Evolutionary conservation across 768 basidiomycete genomes (phyloP).

Genomic region (Ramaria rubella): DNA sequence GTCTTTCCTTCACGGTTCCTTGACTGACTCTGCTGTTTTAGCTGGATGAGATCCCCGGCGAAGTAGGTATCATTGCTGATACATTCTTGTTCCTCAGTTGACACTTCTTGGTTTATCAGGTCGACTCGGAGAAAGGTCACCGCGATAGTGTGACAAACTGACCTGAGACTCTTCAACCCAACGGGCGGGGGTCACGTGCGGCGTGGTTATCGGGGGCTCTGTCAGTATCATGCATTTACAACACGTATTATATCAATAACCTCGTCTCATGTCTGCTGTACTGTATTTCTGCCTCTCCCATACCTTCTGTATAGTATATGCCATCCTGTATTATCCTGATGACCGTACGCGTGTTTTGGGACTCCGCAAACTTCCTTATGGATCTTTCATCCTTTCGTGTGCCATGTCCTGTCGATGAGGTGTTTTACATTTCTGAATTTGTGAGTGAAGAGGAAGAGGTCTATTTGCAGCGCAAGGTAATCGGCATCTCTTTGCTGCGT

Average conservation of each 20-base stretch:
- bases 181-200: not conserved
- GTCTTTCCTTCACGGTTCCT: not conserved
- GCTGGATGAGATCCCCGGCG: constrained; percentile 59
- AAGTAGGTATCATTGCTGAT: constrained; percentile 15
- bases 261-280: not conserved
- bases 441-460: constrained; percentile 67
- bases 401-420: constrained; percentile 24
- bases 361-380: not conserved
- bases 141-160: constrained; percentile 31
- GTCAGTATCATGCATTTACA: not conserved
- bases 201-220: not conserved
- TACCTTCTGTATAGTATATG: not conserved
- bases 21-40: constrained; percentile 14
- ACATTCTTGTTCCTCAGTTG: not conserved
- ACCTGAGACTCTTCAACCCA: too few species aligned
- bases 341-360: not conserved
- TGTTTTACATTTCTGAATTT: constrained; percentile 74
- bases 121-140: constrained; percentile 54
- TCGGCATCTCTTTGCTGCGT: constrained; percentile 7
- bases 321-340: not conserved
- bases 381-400: not conserved
- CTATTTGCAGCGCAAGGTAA: constrained; percentile 71
- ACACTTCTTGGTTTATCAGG: constrained; percentile 14
- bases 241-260: not conserved
- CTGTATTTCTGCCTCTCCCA: not conserved